Conservation (phyloP, 2,329 filamentous ascomycete species). For the Ustulina deusta region DNA sequence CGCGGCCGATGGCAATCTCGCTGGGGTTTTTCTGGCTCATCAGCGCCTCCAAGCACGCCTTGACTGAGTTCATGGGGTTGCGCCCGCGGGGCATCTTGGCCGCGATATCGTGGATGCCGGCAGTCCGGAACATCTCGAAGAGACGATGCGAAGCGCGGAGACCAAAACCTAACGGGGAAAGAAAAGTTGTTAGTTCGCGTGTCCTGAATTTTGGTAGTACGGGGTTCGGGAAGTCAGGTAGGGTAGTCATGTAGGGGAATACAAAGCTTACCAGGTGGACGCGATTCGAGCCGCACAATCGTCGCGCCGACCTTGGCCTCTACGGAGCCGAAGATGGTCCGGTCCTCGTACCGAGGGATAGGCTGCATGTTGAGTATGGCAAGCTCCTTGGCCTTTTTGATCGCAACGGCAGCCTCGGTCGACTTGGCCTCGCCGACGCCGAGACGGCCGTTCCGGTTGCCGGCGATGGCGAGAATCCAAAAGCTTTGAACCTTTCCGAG, state of each 20-base stretch:
- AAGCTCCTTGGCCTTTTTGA: conserved; percentile 78
- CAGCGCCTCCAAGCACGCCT: conserved; percentile 87
- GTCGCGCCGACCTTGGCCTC: conserved; percentile 89
- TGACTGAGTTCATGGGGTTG: conserved; percentile 98
- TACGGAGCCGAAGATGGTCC: conserved; percentile 90
- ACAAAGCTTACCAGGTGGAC: conserved; percentile 81
- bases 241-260: background rate
- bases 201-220: background rate
- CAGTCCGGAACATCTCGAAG: conserved; percentile 91
- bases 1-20: conserved; percentile 86
- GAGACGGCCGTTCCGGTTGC: conserved; percentile 86
- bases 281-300: conserved; percentile 81
- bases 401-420: conserved; percentile 75
- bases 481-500: conserved; percentile 88
- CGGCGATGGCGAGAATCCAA: conserved; percentile 84
- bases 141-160: conserved; percentile 91
- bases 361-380: conserved; percentile 94
- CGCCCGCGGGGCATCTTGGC: conserved; percentile 85
- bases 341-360: conserved; percentile 88
- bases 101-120: conserved; percentile 87
- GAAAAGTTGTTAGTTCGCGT: conserved; percentile 10
- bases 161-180: conserved; percentile 78
- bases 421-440: conserved; percentile 93
- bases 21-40: conserved; percentile 87
- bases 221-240: background rate